phyloP scores from a whole-genome alignment of 1,139 yeast species.

The Lodderomyces theae region DNA sequence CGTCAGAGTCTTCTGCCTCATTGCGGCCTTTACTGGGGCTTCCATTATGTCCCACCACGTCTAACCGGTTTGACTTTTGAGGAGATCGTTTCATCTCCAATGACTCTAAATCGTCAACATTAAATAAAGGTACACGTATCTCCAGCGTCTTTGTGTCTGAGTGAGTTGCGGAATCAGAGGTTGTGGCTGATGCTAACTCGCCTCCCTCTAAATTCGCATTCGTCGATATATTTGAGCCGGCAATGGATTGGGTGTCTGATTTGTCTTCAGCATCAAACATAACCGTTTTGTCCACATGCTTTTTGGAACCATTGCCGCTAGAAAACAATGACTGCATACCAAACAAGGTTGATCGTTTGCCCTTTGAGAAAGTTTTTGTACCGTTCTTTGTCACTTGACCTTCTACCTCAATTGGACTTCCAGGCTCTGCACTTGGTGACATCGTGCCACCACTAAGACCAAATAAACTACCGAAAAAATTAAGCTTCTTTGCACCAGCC shows the following conservation, averaged over 20 bases:
- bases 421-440: background rate
- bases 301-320: background rate
- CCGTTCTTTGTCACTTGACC: background rate
- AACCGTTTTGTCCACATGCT: background rate
- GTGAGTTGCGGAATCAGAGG: background rate
- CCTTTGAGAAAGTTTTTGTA: background rate
- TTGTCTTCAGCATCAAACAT: constrained; percentile 5
- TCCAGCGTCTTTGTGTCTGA: background rate
- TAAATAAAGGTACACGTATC: background rate
- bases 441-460: constrained; percentile 8
- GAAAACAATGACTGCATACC: constrained; percentile 4
- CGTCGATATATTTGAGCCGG: background rate
- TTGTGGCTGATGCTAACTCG: background rate
- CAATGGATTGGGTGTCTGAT: constrained; percentile 2
- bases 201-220: background rate
- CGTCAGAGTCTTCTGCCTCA: constrained; percentile 11
- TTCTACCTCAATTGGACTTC: background rate
- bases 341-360: constrained; percentile 1
- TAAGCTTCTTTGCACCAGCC: constrained; percentile 4
- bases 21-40: background rate
- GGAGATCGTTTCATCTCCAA: background rate
- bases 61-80: too few relatives aligned
- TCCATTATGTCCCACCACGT: too few relatives aligned
- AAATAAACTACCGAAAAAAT: constrained; percentile 12
- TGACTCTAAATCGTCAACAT: background rate